Conservation (phyloP, 192 early-diverging fungal genomes). For the Pilobolus umbonatus region DNA sequence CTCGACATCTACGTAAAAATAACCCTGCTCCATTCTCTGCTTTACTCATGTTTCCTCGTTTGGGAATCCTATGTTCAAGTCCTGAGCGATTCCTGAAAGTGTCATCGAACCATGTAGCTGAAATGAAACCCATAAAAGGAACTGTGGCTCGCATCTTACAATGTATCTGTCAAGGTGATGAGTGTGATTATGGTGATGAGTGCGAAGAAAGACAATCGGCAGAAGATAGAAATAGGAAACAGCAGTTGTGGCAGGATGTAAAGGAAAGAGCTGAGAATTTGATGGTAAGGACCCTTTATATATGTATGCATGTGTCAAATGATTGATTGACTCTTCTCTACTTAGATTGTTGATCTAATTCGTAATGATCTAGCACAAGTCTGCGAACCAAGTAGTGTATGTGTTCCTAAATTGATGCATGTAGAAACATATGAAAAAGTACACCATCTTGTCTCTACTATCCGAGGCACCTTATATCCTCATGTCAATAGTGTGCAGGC, state of each 20-base stretch:
- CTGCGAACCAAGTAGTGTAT: constrained; percentile 56
- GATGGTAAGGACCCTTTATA: constrained; percentile 60
- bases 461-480: constrained; percentile 56
- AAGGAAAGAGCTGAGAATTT: constrained; percentile 96
- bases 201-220: constrained; percentile 30
- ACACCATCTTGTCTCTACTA: constrained; percentile 89
- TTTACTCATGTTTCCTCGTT: constrained; percentile 50
- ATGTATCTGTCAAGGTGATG: constrained; percentile 46
- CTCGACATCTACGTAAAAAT: constrained; percentile 48
- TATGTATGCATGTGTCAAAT: constrained; percentile 4
- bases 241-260: constrained; percentile 55
- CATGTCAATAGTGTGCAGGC: constrained; percentile 65
- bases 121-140: constrained; percentile 98
- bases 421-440: constrained; percentile 90
- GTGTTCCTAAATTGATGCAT: constrained; percentile 79
- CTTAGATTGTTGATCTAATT: constrained; percentile 90
- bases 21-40: constrained; percentile 90
- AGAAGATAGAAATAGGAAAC: constrained; percentile 39
- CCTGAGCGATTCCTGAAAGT: constrained; percentile 82
- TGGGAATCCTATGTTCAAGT: constrained; percentile 29
- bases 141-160: constrained; percentile 51
- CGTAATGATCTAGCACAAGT: constrained; percentile 88
- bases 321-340: constrained; percentile 2
- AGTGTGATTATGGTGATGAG: constrained; percentile 19
- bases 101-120: constrained; percentile 43